Conservation (phyloP, 768 basidiomycete genomes). For the Boletus tylopilopsis region DNA sequence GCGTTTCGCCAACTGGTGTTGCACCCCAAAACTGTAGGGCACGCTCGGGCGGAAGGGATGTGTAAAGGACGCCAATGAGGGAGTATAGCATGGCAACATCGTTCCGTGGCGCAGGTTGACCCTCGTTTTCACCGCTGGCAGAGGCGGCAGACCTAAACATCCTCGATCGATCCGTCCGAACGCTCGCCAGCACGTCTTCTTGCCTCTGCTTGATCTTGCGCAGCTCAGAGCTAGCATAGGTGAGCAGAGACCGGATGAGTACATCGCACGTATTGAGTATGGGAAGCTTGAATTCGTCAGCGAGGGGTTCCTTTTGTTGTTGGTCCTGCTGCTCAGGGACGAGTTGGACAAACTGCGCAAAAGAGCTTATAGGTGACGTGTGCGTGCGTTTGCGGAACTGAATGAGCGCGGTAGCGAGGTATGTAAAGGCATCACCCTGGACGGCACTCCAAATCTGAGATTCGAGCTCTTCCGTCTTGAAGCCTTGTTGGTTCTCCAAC, state of each 20-base stretch:
- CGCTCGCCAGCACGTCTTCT: slow-evolving; percentile 75
- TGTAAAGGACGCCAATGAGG: slow-evolving; percentile 79
- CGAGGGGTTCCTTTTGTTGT: slow-evolving; percentile 35
- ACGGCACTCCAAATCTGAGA: slow-evolving; percentile 79
- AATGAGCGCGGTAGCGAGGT: slow-evolving; percentile 58
- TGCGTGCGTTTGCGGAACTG: slow-evolving; percentile 44
- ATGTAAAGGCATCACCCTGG: slow-evolving; percentile 76
- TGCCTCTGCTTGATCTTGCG: slow-evolving; percentile 87
- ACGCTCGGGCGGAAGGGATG: slow-evolving; percentile 65
- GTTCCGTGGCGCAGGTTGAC: slow-evolving; percentile 59
- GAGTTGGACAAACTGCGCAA: slow-evolving; percentile 38
- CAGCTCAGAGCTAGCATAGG: slow-evolving; percentile 74
- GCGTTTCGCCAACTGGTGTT: slow-evolving; percentile 41
- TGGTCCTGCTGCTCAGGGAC: slow-evolving; percentile 36
- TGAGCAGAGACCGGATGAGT: slow-evolving; percentile 67
- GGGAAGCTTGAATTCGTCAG: slow-evolving; percentile 45
- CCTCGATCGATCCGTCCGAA: slow-evolving; percentile 60
- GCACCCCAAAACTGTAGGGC: slow-evolving; percentile 88
- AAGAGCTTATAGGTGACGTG: slow-evolving; percentile 33
- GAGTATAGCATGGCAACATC: slow-evolving; percentile 84
- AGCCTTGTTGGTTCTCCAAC: slow-evolving; percentile 61
- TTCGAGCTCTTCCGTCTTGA: slow-evolving; percentile 77
- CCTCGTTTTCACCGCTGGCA: slow-evolving; percentile 39
- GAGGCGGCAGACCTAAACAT: slow-evolving; percentile 42
- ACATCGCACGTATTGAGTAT: slow-evolving; percentile 66